phyloP scores from a whole-genome alignment of 1,284 basidiomycete species.

The Malassezia japonica region DNA sequence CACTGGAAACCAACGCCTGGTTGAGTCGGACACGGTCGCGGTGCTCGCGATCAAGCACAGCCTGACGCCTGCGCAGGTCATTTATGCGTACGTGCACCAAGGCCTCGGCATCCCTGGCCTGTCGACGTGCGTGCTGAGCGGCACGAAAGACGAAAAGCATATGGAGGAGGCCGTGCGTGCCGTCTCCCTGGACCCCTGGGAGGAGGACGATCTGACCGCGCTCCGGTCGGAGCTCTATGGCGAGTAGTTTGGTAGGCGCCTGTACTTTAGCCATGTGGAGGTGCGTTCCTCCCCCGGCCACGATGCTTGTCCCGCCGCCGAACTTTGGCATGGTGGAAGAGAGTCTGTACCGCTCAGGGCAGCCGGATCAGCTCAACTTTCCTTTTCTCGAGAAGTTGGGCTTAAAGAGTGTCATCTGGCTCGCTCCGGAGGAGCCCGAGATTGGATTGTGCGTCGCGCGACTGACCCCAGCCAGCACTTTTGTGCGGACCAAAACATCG shows the following conservation, averaged over 20 bases:
- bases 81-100: slow-evolving; percentile 32
- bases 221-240: slow-evolving; percentile 37
- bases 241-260: slow-evolving; percentile 19
- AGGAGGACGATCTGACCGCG: slow-evolving; percentile 20
- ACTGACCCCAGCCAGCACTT: slow-evolving; percentile 25
- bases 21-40: slow-evolving; percentile 22
- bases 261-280: slow-evolving; percentile 5
- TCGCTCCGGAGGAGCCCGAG: slow-evolving; percentile 54
- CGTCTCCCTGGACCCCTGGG: slow-evolving; percentile 8
- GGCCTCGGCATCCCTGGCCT: slow-evolving; percentile 35
- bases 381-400: slow-evolving; percentile 54
- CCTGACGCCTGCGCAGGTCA: slow-evolving; percentile 31
- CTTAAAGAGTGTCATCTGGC: slow-evolving; percentile 53
- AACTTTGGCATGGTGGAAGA: slow-evolving; percentile 55
- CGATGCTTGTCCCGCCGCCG: slow-evolving; percentile 52
- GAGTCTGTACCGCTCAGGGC: slow-evolving; percentile 53
- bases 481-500: slow-evolving; percentile 44
- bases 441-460: slow-evolving; percentile 50
- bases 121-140: slow-evolving; percentile 27
- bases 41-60: slow-evolving; percentile 18
- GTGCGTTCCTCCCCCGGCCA: slow-evolving; percentile 1
- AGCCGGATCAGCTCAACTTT: slow-evolving; percentile 54
- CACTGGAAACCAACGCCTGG: slow-evolving; percentile 34
- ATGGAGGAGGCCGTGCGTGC: slow-evolving; percentile 35
- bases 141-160: slow-evolving; percentile 29